These are phyloP conservation scores for Mucor ambiguus DNA, from an alignment of 371 early-diverging fungal species.

Conservation along the genomic window DNA sequence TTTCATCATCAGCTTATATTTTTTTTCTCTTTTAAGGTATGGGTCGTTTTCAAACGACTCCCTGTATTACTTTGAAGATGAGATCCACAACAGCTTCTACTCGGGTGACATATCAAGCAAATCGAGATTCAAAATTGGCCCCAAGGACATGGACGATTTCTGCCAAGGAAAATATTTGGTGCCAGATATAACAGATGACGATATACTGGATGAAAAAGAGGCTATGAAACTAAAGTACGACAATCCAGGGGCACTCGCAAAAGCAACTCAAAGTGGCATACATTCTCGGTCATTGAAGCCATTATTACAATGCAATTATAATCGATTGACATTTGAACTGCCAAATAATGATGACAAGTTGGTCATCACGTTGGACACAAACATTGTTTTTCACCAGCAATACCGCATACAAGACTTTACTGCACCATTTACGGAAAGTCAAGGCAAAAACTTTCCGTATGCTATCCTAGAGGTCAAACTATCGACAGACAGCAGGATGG, in stretches of 20 bases:
- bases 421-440: background rate
- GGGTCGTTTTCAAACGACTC: conserved; percentile 8
- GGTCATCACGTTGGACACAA: conserved; percentile 9
- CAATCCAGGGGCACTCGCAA: background rate
- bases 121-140: background rate
- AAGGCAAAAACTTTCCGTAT: background rate
- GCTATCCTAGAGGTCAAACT: conserved; percentile 11
- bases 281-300: background rate
- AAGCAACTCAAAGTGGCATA: background rate
- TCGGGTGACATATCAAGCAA: conserved; percentile 9
- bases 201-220: background rate
- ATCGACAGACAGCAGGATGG: conserved; percentile 1
- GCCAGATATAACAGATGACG: background rate
- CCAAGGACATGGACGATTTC: background rate
- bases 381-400: background rate
- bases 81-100: conserved; percentile 6
- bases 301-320: conserved; percentile 3
- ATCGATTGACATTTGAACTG: background rate
- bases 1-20: background rate
- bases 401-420: background rate
- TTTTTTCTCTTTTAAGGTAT: background rate
- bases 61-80: conserved; percentile 8
- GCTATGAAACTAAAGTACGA: background rate
- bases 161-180: background rate
- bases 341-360: background rate